A percentile compares a stretch with the other conserved stretches of the same genome.
phyloP scores from a whole-genome alignment of 345 rosid species.

The Rhizophora apiculata region DNA sequence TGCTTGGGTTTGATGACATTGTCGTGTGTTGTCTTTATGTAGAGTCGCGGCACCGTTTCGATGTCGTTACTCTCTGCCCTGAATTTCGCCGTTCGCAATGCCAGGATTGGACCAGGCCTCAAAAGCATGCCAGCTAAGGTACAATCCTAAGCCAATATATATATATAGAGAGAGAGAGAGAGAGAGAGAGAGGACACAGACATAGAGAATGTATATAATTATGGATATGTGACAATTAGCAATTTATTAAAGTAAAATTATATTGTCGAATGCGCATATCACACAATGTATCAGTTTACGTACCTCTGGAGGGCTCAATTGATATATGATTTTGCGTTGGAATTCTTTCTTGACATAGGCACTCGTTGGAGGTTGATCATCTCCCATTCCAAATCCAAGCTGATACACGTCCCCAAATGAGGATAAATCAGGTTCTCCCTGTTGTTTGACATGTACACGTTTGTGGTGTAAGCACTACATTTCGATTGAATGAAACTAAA shows the following conservation, averaged over 20 bases:
- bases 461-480: no score
- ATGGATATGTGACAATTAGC: no score
- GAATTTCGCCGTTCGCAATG: conserved; percentile 48
- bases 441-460: conserved; percentile 3
- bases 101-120: conserved; percentile 69
- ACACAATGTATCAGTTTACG: background rate
- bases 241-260: no score
- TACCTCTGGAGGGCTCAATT: conserved; percentile 74
- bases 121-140: conserved; percentile 66
- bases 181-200: no score
- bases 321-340: conserved; percentile 58
- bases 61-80: conserved; percentile 14
- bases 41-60: conserved; percentile 49
- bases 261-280: background rate
- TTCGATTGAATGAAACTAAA: no score
- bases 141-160: conserved; percentile 42
- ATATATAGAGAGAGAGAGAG: no score
- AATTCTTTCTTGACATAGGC: conserved; percentile 53
- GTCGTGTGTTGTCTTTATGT: conserved; percentile 64
- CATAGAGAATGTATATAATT: no score
- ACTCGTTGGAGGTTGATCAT: conserved; percentile 69
- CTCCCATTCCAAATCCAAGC: conserved; percentile 62
- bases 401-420: conserved; percentile 67
- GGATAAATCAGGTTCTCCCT: conserved; percentile 85
- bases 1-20: conserved; percentile 63